Evolutionary conservation across 176 grass and related monocot genomes (phyloP).

Genomic region (Otatea glauca): DNA sequence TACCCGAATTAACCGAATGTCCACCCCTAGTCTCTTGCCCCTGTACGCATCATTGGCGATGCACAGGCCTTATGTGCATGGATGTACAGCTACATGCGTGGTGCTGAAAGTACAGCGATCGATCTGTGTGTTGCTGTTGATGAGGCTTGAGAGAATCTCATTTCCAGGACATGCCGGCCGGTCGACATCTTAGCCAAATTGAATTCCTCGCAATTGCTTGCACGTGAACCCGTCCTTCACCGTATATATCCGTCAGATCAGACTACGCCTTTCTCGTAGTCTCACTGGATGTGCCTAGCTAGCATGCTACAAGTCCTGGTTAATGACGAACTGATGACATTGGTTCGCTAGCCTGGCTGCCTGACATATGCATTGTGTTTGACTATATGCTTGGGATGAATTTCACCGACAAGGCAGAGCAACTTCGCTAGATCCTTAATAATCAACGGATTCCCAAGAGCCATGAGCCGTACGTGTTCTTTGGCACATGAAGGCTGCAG

Average conservation of each 20-base stretch:
- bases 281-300: neutral
- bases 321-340: neutral
- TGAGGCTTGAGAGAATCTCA: neutral
- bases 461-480: too few species aligned
- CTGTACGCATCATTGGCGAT: neutral
- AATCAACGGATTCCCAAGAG: too few species aligned
- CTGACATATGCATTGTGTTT: neutral
- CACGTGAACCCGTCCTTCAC: neutral
- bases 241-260: neutral
- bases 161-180: neutral
- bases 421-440: neutral
- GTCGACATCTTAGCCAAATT: neutral
- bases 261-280: neutral
- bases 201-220: neutral
- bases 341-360: neutral
- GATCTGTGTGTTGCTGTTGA: neutral
- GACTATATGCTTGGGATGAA: neutral
- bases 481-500: neutral
- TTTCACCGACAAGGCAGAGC: neutral
- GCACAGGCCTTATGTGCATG: neutral
- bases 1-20: too few species aligned
- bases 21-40: too few species aligned
- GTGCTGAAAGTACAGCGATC: neutral
- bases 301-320: neutral
- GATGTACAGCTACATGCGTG: neutral